Percentiles rank a stretch among this genome's conserved stretches.
phyloP scores from a whole-genome alignment of 2,329 filamentous ascomycete species.

The Alternaria triticimaculans region DNA sequence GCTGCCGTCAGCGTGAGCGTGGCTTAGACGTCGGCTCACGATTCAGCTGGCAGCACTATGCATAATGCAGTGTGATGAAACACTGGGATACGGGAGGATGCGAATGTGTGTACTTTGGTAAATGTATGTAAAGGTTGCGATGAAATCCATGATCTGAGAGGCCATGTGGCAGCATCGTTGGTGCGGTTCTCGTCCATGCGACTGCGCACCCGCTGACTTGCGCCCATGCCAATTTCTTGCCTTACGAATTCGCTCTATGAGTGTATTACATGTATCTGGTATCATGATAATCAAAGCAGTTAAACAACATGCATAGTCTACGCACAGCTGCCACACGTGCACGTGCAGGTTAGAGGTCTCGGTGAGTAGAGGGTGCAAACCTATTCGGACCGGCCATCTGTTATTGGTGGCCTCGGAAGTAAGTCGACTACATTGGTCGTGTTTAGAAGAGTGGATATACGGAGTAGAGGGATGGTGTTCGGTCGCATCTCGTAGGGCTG shows the following conservation, averaged over 20 bases:
- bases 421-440: neutral
- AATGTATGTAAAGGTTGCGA: neutral
- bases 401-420: neutral
- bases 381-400: neutral
- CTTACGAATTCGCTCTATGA: neutral
- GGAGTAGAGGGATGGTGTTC: neutral
- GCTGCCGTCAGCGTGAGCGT: conserved; percentile 29
- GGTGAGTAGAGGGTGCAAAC: neutral
- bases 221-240: neutral
- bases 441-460: neutral
- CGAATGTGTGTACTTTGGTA: neutral
- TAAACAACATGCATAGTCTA: neutral
- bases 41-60: conserved; percentile 20
- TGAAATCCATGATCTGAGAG: neutral
- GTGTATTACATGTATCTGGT: neutral
- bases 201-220: neutral
- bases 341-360: neutral
- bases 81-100: conserved; percentile 9
- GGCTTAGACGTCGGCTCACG: conserved; percentile 38
- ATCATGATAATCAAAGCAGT: neutral
- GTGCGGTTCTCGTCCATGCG: neutral
- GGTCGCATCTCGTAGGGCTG: conserved; percentile 4
- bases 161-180: conserved; percentile 20
- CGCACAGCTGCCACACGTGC: neutral
- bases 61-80: conserved; percentile 25